Evolutionary conservation across 139 green algal species (phyloP), one percentile per base, ranked within the genome.

Genomic region (Chara braunii): DNA sequence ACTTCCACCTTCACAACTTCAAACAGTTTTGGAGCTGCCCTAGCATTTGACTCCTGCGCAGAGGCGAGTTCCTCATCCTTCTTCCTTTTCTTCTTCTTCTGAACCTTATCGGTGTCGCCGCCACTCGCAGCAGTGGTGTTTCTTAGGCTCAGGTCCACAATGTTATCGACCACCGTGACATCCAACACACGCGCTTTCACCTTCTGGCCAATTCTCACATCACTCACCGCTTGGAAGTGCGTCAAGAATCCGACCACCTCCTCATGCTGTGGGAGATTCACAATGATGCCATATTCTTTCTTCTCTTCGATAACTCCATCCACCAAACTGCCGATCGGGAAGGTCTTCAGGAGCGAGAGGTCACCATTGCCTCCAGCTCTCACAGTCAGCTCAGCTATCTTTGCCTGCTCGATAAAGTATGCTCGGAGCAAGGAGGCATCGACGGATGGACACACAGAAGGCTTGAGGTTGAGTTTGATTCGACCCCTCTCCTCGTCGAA

Each of bases 241-340:
- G 79, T 31, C 33, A 68, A 53, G 7, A 88, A 53, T 6, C 56
- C 81, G n/a, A 88, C 67, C 7, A 88, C 31, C 48, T 90, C 83
- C 37, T 77, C 52, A 52, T 86, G 35, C 0, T 51, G 75, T 12
- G 78, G 67, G 51, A 95, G 68, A 80, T 94, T 85, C 23, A 80
- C 80, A 4, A 89, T 28, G 8, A 87, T 30, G 43, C 88, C 88
- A 50, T 89, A 95, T 8, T 85, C 70, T 58, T 80, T 79, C 8
- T 80, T 28, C 26, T 86, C 84, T 22, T 88, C 73, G 33, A 87
- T 76, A 11, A 33, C n/a, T 4, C 56, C 85, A 1, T 37, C 11
- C 0, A 80, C 74, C 2, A 70, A 1, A 30, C 24, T 7, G 24
- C 68, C 70, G 33, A 78, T 48, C 9, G 36, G 26, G 57, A 72